A percentile compares a stretch with the other conserved stretches of the same genome.
These are phyloP conservation scores for Mycothermus thermophilus DNA, from an alignment of 495 filamentous ascomycete species.

Conservation along the genomic window DNA sequence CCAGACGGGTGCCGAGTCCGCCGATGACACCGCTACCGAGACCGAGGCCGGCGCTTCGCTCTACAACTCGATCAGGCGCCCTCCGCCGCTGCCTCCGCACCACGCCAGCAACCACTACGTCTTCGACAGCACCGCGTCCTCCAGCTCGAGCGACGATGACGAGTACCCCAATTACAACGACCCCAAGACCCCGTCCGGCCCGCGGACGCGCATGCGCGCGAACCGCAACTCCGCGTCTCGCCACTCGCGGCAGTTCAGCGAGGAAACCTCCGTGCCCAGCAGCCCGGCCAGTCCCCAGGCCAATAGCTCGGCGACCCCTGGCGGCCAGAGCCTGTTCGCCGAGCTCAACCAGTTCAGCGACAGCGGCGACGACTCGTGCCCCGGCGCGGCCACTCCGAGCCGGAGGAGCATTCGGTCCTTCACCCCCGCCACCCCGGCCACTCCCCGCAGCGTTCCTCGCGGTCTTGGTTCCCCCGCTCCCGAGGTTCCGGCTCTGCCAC, in stretches of 20 bases:
- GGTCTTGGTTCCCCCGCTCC: slow-evolving; percentile 35
- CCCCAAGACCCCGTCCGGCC: slow-evolving; percentile 45
- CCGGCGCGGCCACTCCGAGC: slow-evolving; percentile 27
- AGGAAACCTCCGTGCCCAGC: slow-evolving; percentile 39
- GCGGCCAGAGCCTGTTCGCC: slow-evolving; percentile 68
- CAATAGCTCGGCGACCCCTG: slow-evolving; percentile 36
- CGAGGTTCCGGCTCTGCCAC: slow-evolving; percentile 39
- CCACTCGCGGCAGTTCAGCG: slow-evolving; percentile 51
- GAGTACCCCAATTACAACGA: slow-evolving; percentile 32
- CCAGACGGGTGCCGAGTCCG: slow-evolving; percentile 78
- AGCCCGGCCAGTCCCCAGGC: slow-evolving; percentile 41
- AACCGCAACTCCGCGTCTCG: slow-evolving; percentile 45
- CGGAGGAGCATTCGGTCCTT: slow-evolving; percentile 33
- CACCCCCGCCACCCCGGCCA: slow-evolving; percentile 18
- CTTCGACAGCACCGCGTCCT: slow-evolving; percentile 79
- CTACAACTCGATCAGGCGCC: slow-evolving; percentile 27
- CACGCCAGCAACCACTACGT: slow-evolving; percentile 43
- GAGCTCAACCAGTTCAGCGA: slow-evolving; percentile 68
- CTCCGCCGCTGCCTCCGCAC: slow-evolving; percentile 17
- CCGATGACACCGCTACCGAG: slow-evolving; percentile 66
- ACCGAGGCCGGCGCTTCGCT: slow-evolving; percentile 51
- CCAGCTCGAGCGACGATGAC: slow-evolving; percentile 71
- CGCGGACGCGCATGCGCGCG: slow-evolving; percentile 52
- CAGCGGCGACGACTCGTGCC: slow-evolving; percentile 46
- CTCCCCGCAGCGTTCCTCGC: slow-evolving; percentile 21